Conservation (phyloP, 306 rosid species). For the Vigna nakashimae region DNA sequence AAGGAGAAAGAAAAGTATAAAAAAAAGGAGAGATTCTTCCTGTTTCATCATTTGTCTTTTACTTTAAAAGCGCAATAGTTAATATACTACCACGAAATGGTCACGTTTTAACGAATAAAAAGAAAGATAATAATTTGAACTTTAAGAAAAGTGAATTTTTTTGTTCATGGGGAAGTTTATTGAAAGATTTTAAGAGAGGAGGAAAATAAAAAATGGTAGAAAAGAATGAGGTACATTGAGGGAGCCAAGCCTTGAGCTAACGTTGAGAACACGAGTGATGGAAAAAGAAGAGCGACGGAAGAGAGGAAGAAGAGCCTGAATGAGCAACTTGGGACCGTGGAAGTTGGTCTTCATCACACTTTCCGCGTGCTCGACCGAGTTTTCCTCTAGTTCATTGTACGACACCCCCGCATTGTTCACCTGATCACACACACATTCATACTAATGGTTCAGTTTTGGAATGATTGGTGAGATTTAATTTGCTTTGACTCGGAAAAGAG, state of each 20-base stretch:
- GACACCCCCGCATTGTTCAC: slow-evolving; percentile 90
- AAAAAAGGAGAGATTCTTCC: not conserved
- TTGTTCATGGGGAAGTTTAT: too few relatives aligned
- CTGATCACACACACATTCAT: slow-evolving; percentile 41
- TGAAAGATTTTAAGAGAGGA: too few relatives aligned
- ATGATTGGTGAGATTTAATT: not conserved
- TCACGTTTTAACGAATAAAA: too few relatives aligned
- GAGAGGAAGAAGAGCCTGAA: slow-evolving; percentile 65
- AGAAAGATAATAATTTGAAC: too few relatives aligned
- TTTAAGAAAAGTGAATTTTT: too few relatives aligned
- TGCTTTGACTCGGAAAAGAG: not conserved
- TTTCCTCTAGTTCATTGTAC: slow-evolving; percentile 66
- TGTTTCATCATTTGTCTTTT: not conserved
- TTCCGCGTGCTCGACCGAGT: slow-evolving; percentile 75
- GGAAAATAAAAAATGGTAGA: too few relatives aligned
- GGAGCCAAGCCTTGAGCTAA: slow-evolving; percentile 91
- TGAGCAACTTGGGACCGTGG: slow-evolving; percentile 72
- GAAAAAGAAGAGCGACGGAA: slow-evolving; percentile 64
- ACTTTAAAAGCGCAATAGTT: too few relatives aligned
- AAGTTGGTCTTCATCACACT: slow-evolving; percentile 74
- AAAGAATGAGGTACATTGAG: slow-evolving; percentile 44
- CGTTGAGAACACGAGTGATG: slow-evolving; percentile 66
- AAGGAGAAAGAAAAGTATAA: not conserved
- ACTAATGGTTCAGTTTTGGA: too few relatives aligned
- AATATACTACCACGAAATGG: too few relatives aligned